These are phyloP conservation scores for Mychonastes homosphaera DNA, from an alignment of 139 green algal genomes.

Conservation along the genomic window DNA sequence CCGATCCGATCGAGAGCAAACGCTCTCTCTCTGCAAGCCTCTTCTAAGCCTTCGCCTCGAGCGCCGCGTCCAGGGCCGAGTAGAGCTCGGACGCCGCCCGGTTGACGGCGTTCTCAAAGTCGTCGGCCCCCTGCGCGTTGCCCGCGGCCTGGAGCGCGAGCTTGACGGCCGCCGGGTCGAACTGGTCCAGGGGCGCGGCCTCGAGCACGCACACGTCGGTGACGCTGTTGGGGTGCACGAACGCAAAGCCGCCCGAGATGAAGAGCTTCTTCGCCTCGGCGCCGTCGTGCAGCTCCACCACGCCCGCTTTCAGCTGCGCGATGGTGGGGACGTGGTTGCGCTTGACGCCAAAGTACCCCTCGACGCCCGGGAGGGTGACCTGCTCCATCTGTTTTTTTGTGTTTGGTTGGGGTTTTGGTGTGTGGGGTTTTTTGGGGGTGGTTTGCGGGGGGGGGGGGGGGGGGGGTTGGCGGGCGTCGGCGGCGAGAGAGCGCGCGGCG, in stretches of 20 bases:
- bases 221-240: constrained; percentile 43
- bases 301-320: constrained; percentile 38
- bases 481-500: too few species aligned
- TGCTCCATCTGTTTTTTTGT: constrained; percentile 32
- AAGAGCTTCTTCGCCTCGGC: constrained; percentile 45
- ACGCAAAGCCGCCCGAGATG: constrained; percentile 44
- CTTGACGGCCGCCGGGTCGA: constrained; percentile 41
- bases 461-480: too few species aligned
- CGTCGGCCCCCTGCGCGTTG: constrained; percentile 24
- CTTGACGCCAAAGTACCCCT: constrained; percentile 49
- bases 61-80: constrained; percentile 31
- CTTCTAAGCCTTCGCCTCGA: constrained; percentile 47
- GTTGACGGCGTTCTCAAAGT: constrained; percentile 39
- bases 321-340: constrained; percentile 51
- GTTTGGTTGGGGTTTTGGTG: too few species aligned
- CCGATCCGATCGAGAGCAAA: too few species aligned
- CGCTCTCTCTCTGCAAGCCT: too few species aligned
- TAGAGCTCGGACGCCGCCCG: constrained; percentile 40
- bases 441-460: too few species aligned
- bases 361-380: constrained; percentile 43
- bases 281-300: constrained; percentile 40
- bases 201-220: constrained; percentile 45
- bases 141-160: constrained; percentile 19
- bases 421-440: too few species aligned
- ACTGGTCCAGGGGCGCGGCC: constrained; percentile 37